These are phyloP conservation scores for Platismatia glauca DNA, from an alignment of 495 filamentous ascomycete genomes.

Conservation along the genomic window DNA sequence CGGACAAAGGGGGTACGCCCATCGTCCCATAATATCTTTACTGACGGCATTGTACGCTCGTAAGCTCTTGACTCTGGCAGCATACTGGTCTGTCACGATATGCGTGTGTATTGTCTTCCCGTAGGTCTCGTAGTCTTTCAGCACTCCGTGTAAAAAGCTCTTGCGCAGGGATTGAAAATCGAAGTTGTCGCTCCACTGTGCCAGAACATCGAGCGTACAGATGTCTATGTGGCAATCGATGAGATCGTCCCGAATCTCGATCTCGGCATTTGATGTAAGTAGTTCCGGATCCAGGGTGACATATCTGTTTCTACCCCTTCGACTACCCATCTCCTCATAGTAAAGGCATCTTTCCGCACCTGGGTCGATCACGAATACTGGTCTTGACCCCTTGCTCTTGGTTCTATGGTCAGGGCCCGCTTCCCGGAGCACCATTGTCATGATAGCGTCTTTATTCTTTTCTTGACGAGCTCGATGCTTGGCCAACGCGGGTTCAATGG, in stretches of 20 bases:
- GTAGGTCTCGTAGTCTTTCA: slow-evolving; percentile 95
- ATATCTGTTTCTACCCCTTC: slow-evolving; percentile 35
- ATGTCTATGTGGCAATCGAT: slow-evolving; percentile 96
- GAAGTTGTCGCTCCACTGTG: slow-evolving; percentile 94
- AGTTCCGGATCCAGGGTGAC: slow-evolving; percentile 67
- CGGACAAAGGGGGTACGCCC: slow-evolving; percentile 89
- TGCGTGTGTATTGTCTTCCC: slow-evolving; percentile 93
- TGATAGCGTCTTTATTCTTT: slow-evolving; percentile 88
- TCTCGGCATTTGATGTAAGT: slow-evolving; percentile 50
- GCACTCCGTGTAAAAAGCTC: slow-evolving; percentile 80
- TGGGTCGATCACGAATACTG: slow-evolving; percentile 80
- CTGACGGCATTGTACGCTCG: slow-evolving; percentile 88
- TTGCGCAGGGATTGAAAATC: slow-evolving; percentile 84
- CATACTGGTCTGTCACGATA: slow-evolving; percentile 66
- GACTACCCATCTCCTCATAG: slow-evolving; percentile 66
- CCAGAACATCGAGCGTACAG: slow-evolving; percentile 89
- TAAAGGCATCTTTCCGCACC: slow-evolving; percentile 75
- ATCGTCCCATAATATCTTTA: slow-evolving; percentile 75
- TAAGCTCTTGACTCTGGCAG: slow-evolving; percentile 73
- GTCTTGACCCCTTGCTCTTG: slow-evolving; percentile 61
- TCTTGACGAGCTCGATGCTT: slow-evolving; percentile 73
- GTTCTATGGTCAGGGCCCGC: slow-evolving; percentile 66
- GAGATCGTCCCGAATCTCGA: slow-evolving; percentile 77
- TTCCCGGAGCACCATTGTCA: slow-evolving; percentile 89
- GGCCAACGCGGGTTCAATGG: slow-evolving; percentile 67